phyloP scores from a whole-genome alignment of 2,329 filamentous ascomycete species.

The Cladobotryum protrusum region DNA sequence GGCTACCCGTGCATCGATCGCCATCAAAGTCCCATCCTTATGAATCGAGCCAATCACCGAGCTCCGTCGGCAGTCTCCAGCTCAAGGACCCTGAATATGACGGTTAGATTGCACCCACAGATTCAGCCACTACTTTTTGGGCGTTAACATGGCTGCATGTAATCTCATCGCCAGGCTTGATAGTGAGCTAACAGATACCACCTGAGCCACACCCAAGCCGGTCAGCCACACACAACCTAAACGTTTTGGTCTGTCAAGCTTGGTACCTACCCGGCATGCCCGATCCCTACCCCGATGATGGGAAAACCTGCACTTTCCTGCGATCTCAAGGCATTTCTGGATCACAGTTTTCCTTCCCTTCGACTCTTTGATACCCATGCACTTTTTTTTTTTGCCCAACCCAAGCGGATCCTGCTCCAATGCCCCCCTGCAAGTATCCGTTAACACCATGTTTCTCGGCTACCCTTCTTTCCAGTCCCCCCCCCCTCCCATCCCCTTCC shows the following conservation, averaged over 20 bases:
- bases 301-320: neutral
- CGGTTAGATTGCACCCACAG: too few species aligned
- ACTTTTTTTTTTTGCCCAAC: neutral
- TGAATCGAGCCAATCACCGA: constrained; percentile 11
- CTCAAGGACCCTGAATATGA: too few species aligned
- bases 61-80: neutral
- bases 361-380: neutral
- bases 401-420: neutral
- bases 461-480: too few species aligned
- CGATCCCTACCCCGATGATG: constrained; percentile 3
- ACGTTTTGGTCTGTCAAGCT: neutral
- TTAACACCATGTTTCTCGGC: neutral
- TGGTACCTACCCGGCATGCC: neutral
- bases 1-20: constrained; percentile 6
- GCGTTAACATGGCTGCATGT: neutral
- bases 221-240: neutral
- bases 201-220: neutral
- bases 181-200: constrained; percentile 6
- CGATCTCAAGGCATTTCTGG: constrained; percentile 4
- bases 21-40: neutral
- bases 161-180: neutral
- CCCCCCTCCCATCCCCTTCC: too few species aligned
- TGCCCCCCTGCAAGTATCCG: neutral
- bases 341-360: neutral
- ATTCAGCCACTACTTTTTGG: neutral